Evolutionary conservation across 169 alveolate genomes (phyloP).

Genomic region (Cryptosporidium ryanae): DNA sequence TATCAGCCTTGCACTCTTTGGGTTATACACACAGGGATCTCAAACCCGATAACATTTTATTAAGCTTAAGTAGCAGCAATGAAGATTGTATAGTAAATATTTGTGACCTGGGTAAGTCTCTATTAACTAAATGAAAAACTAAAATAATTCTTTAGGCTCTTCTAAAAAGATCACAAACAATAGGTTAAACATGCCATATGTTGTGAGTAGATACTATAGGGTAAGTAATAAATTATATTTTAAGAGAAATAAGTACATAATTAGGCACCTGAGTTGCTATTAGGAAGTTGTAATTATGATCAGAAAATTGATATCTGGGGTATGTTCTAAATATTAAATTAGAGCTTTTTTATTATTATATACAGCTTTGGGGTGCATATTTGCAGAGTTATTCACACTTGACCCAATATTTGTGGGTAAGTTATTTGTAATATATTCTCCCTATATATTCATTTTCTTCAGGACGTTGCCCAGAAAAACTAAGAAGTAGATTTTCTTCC

Average conservation of each 20-base stretch:
- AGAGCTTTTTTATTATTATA: not conserved
- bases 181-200: constrained; percentile 62
- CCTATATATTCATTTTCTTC: not conserved
- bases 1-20: constrained; percentile 30
- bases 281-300: constrained; percentile 67
- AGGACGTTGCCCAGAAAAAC: constrained; percentile 70
- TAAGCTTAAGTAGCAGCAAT: not conserved
- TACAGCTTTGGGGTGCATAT: constrained; percentile 64
- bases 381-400: constrained; percentile 36
- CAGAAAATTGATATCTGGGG: constrained; percentile 75
- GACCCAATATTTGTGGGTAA: constrained; percentile 74
- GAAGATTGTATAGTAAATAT: constrained; percentile 2
- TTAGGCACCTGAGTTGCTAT: constrained; percentile 67
- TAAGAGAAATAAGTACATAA: not conserved
- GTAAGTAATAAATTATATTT: constrained; percentile 7
- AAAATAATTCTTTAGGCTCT: constrained; percentile 30
- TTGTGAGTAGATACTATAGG: constrained; percentile 67
- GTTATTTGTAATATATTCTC: not conserved
- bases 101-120: constrained; percentile 57
- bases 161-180: constrained; percentile 19
- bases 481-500: not conserved
- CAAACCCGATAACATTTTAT: constrained; percentile 57
- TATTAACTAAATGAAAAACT: not conserved
- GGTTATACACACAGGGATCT: constrained; percentile 74
- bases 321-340: constrained; percentile 5